Conservation (phyloP, 257 asterid species). For the Solanum bulbocastanum region DNA sequence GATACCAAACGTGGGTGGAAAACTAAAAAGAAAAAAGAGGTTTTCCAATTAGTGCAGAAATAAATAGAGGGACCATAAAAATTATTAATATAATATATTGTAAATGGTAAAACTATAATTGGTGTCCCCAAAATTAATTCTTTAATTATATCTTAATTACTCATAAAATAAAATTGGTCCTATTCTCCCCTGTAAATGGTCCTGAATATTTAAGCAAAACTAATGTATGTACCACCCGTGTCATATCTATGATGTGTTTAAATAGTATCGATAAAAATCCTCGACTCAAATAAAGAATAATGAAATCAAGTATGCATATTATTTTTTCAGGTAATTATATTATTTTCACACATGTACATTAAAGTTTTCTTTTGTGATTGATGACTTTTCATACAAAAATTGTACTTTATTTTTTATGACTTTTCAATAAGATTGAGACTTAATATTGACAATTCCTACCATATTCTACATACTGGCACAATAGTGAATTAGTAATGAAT, state of each 20-base stretch:
- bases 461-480: neutral
- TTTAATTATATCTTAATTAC: neutral
- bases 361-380: neutral
- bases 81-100: neutral
- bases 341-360: neutral
- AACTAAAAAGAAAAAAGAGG: neutral
- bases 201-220: neutral
- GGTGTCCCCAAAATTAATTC: neutral
- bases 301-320: neutral
- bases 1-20: accelerated
- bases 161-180: neutral
- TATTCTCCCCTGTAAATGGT: neutral
- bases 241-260: neutral
- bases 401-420: neutral
- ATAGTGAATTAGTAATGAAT: neutral
- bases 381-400: neutral
- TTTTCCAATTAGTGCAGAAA: neutral
- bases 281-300: neutral
- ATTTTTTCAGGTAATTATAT: neutral
- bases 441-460: neutral
- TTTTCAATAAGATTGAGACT: neutral
- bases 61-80: neutral
- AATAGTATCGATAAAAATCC: neutral
- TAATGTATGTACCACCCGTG: neutral
- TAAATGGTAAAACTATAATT: neutral